Conservation (phyloP, 495 filamentous ascomycete genomes). For the Talaromyces wortmannii region DNA sequence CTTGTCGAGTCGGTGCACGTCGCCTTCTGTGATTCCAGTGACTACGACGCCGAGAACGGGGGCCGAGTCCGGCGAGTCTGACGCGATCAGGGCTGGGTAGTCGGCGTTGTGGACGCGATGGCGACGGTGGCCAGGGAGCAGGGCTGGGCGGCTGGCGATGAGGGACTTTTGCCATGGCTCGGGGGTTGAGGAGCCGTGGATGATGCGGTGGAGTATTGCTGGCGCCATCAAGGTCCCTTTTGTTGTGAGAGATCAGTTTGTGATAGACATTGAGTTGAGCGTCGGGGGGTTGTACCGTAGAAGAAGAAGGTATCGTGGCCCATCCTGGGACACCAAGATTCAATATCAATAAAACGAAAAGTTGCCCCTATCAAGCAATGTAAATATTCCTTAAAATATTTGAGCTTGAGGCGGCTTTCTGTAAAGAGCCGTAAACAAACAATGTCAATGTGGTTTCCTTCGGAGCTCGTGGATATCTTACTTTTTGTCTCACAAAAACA, state of each 20-base stretch:
- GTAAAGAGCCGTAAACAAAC: too few species aligned
- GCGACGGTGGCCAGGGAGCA: slow-evolving; percentile 65
- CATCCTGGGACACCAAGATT: slow-evolving; percentile 12
- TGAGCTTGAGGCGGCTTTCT: too few species aligned
- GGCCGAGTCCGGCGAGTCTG: slow-evolving; percentile 10
- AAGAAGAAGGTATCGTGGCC: slow-evolving; percentile 47
- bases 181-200: slow-evolving; percentile 53
- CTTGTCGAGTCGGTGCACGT: slow-evolving; percentile 67
- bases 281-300: slow-evolving; percentile 36
- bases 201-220: slow-evolving; percentile 74
- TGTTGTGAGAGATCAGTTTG: neutral
- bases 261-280: neutral
- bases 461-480: too few species aligned
- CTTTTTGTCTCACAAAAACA: too few species aligned
- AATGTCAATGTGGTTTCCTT: too few species aligned
- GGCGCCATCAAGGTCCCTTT: slow-evolving; percentile 66
- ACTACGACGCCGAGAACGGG: slow-evolving; percentile 72
- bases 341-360: too few species aligned
- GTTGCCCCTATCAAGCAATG: too few species aligned
- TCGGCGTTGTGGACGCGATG: slow-evolving; percentile 61
- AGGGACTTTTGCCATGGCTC: slow-evolving; percentile 43
- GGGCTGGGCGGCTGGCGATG: slow-evolving; percentile 63
- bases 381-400: too few species aligned
- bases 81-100: slow-evolving; percentile 75
- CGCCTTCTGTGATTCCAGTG: slow-evolving; percentile 68